Conservation (phyloP, 1,284 basidiomycete species). For the Pseudozyma sp. region DNA sequence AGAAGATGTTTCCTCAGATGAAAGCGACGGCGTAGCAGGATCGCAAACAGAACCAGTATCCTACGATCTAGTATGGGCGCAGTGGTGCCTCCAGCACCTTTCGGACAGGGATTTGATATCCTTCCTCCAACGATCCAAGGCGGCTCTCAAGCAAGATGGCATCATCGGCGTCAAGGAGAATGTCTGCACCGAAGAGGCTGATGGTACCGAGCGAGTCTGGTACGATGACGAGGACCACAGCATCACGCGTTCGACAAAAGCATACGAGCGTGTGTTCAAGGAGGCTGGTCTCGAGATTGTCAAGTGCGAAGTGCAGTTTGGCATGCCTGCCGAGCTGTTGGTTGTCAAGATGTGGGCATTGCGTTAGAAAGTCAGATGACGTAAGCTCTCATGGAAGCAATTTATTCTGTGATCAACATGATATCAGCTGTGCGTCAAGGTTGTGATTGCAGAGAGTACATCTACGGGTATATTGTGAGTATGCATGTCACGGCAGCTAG, state of each 20-base stretch:
- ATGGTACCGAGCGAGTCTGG: slow-evolving; percentile 63
- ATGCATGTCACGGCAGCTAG: background rate
- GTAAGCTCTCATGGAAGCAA: too few relatives aligned
- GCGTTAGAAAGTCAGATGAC: slow-evolving; percentile 11
- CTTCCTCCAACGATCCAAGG: slow-evolving; percentile 58
- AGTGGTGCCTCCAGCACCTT: slow-evolving; percentile 68
- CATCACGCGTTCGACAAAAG: slow-evolving; percentile 63
- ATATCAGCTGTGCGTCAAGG: too few relatives aligned
- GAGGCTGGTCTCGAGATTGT: slow-evolving; percentile 63
- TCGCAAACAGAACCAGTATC: slow-evolving; percentile 43
- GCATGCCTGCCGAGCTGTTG: slow-evolving; percentile 66
- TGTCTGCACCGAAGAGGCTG: slow-evolving; percentile 61
- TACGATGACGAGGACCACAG: slow-evolving; percentile 68
- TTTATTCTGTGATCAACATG: too few relatives aligned
- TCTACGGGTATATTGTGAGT: slow-evolving; percentile 21
- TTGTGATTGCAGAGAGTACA: background rate
- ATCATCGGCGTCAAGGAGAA: slow-evolving; percentile 68
- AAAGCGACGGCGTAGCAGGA: slow-evolving; percentile 32
- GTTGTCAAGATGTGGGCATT: slow-evolving; percentile 64
- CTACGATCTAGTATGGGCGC: slow-evolving; percentile 66
- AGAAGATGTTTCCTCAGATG: background rate
- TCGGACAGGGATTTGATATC: slow-evolving; percentile 63
- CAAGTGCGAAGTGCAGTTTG: slow-evolving; percentile 60
- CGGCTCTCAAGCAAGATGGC: slow-evolving; percentile 54
- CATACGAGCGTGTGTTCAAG: slow-evolving; percentile 64